Evolutionary conservation across 108 stramenopile genomes (phyloP).

Genomic region (Skeletonema tropicum): DNA sequence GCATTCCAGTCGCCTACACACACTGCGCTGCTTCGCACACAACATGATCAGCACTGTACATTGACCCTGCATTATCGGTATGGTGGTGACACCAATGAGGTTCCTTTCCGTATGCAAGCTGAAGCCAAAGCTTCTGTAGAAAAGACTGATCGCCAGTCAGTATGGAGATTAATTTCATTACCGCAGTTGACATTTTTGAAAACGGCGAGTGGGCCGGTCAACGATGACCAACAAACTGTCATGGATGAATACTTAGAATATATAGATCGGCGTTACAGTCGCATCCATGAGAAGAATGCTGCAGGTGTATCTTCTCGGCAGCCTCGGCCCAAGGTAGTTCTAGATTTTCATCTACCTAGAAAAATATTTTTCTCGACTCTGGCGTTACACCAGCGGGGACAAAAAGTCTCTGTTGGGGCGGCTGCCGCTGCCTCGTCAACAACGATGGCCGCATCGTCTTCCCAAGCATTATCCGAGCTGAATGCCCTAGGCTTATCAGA

Average conservation of each 20-base stretch:
- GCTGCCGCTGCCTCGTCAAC: neutral
- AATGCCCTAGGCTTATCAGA: slow-evolving; percentile 24
- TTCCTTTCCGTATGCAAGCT: neutral
- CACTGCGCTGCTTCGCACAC: slow-evolving; percentile 1
- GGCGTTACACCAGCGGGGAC: slow-evolving; percentile 5
- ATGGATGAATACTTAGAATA: slow-evolving; percentile 51
- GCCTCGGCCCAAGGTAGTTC: neutral
- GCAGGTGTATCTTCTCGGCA: neutral
- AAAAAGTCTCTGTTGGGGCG: neutral
- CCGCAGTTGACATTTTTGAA: neutral
- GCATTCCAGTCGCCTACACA: neutral
- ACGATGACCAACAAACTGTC: slow-evolving; percentile 20
- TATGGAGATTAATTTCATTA: neutral
- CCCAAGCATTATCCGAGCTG: slow-evolving; percentile 6
- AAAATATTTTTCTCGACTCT: slow-evolving; percentile 17
- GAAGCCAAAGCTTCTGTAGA: neutral
- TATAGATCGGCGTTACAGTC: slow-evolving; percentile 36
- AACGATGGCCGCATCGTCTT: neutral
- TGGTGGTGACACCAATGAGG: neutral
- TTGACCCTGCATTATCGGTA: neutral
- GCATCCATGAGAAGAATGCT: slow-evolving; percentile 10
- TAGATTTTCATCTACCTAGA: slow-evolving; percentile 11
- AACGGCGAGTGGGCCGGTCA: neutral
- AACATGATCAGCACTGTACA: neutral
- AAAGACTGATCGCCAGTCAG: slow-evolving; percentile 1